Evolutionary conservation across 2,329 filamentous ascomycete species (phyloP).

Genomic region (Penicillium sp.): DNA sequence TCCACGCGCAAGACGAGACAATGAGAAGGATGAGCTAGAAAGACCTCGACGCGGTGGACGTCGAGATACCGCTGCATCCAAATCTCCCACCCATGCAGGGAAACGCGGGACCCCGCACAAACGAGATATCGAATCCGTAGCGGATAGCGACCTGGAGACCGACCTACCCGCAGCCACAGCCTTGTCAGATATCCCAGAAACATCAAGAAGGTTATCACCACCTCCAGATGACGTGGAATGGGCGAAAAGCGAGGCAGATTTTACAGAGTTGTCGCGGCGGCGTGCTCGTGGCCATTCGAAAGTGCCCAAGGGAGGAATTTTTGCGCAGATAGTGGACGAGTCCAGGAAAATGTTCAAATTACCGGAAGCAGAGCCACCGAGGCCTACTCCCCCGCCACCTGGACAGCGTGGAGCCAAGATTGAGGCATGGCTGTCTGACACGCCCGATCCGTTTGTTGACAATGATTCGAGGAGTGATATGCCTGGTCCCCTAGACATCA

Average conservation of each 20-base stretch:
- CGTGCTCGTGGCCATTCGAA: slow-evolving; percentile 32
- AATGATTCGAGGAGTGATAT: slow-evolving; percentile 34
- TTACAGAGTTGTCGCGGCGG: slow-evolving; percentile 37
- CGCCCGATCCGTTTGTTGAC: slow-evolving; percentile 53
- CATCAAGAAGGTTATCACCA: slow-evolving; percentile 24
- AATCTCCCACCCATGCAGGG: slow-evolving; percentile 23
- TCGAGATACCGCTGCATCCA: slow-evolving; percentile 25
- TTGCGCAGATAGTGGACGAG: slow-evolving; percentile 43
- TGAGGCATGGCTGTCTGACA: slow-evolving; percentile 57
- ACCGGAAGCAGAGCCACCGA: slow-evolving; percentile 34
- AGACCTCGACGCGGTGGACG: slow-evolving; percentile 25
- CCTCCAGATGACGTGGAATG: slow-evolving; percentile 32
- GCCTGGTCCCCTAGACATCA: slow-evolving; percentile 40
- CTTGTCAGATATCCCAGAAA: slow-evolving; percentile 22
- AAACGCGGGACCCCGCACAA: slow-evolving; percentile 17
- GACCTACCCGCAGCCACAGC: slow-evolving; percentile 22
- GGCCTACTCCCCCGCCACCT: slow-evolving; percentile 39
- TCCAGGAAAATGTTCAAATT: slow-evolving; percentile 45
- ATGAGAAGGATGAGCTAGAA: slow-evolving; percentile 24
- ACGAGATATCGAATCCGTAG: slow-evolving; percentile 15
- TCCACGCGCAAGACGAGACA: slow-evolving; percentile 26
- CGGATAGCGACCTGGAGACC: slow-evolving; percentile 20
- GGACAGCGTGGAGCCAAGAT: slow-evolving; percentile 49
- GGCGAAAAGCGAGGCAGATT: slow-evolving; percentile 38
- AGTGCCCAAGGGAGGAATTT: slow-evolving; percentile 39